A percentile compares a stretch with the other conserved stretches of the same genome.
Conservation (phyloP, 2,329 filamentous ascomycete genomes). For the Aspergillus glaucus region DNA sequence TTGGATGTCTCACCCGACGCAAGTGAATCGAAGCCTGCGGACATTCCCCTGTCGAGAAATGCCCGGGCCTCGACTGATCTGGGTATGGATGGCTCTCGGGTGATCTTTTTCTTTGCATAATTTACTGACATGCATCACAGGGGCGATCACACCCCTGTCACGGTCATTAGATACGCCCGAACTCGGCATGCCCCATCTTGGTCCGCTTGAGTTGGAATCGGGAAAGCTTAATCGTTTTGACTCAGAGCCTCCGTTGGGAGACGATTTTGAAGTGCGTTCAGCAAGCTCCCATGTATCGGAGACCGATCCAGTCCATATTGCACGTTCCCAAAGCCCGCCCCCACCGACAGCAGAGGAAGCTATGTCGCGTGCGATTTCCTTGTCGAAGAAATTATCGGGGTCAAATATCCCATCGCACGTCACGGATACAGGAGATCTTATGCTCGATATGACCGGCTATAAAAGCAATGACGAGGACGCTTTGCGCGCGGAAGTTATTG, state of each 20-base stretch:
- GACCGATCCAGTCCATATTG: conserved; percentile 11
- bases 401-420: conserved; percentile 91
- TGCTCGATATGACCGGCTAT: conserved; percentile 97
- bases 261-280: conserved; percentile 22
- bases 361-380: conserved; percentile 70
- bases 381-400: conserved; percentile 80
- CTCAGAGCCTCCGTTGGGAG: conserved; percentile 49
- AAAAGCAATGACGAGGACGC: conserved; percentile 92
- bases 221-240: conserved; percentile 43
- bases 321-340: conserved; percentile 68
- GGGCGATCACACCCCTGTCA: conserved; percentile 35
- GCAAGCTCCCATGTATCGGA: conserved; percentile 9
- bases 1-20: conserved; percentile 27
- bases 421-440: conserved; percentile 88
- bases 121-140: conserved; percentile 17
- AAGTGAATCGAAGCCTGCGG: conserved; percentile 18
- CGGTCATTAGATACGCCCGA: conserved; percentile 31
- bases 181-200: conserved; percentile 17
- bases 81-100: conserved; percentile 22
- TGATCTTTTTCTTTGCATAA: background rate
- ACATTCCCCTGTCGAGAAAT: conserved; percentile 22
- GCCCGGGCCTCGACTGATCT: conserved; percentile 42
- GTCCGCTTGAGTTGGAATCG: conserved; percentile 30
- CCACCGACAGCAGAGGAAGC: conserved; percentile 67
- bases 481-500: conserved; percentile 84